Percentiles rank a stretch among this genome's conserved stretches.
These are phyloP conservation scores for Pseudonitzschia multistriata DNA, from an alignment of 108 stramenopile genomes.

Conservation along the genomic window DNA sequence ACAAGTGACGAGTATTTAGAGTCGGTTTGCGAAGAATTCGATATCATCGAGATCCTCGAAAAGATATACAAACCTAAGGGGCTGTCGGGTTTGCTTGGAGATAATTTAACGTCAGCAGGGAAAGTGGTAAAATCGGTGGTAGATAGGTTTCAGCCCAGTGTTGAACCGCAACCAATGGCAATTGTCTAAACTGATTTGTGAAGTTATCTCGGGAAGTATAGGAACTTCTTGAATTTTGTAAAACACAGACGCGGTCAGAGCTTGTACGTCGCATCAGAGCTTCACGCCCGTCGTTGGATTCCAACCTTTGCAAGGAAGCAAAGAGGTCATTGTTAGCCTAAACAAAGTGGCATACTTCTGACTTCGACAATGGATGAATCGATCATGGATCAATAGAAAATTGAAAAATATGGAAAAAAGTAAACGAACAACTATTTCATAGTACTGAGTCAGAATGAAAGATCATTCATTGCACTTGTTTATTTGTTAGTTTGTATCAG, in stretches of 20 bases:
- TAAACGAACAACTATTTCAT: not conserved
- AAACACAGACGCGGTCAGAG: too few relatives aligned
- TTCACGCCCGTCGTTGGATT: too few relatives aligned
- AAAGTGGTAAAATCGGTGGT: not conserved
- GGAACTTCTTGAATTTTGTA: too few relatives aligned
- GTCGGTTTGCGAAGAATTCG: not conserved
- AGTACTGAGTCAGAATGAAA: too few relatives aligned
- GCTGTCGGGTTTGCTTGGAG: not conserved
- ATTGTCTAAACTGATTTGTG: not conserved
- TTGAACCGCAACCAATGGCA: not conserved
- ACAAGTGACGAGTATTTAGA: conserved; percentile 80
- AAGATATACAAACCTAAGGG: not conserved
- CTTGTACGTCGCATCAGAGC: too few relatives aligned
- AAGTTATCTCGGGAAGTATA: too few relatives aligned
- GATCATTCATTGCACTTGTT: not conserved
- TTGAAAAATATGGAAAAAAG: not conserved
- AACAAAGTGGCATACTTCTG: not conserved
- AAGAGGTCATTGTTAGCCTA: too few relatives aligned
- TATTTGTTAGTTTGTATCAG: not conserved
- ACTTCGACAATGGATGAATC: not conserved
- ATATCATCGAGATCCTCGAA: conserved; percentile 20
- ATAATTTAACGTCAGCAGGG: not conserved
- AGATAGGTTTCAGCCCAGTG: not conserved
- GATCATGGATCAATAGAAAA: not conserved
- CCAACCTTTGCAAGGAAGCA: too few relatives aligned